phyloP scores from a whole-genome alignment of 2,329 filamentous ascomycete species.

The Clonostachys rhizophaga region DNA sequence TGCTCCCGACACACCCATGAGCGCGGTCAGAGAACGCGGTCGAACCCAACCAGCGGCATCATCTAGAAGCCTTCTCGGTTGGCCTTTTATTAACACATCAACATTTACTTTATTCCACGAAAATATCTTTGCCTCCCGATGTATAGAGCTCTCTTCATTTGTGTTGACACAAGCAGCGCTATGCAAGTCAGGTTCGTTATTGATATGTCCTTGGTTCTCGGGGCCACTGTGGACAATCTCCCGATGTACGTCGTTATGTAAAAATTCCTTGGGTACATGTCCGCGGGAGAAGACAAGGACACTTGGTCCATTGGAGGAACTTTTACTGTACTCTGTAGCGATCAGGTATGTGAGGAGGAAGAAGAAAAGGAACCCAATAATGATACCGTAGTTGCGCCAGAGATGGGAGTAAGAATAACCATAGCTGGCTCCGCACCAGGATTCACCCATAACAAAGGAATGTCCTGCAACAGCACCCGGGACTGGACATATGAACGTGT shows the following conservation, averaged over 20 bases:
- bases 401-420: slow-evolving; percentile 52
- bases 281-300: slow-evolving; percentile 70
- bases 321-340: slow-evolving; percentile 60
- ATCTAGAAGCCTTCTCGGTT: slow-evolving; percentile 59
- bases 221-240: slow-evolving; percentile 49
- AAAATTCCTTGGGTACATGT: slow-evolving; percentile 28
- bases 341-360: slow-evolving; percentile 58
- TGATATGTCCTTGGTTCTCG: slow-evolving; percentile 58
- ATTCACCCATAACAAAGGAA: slow-evolving; percentile 48
- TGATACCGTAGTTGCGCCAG: slow-evolving; percentile 69
- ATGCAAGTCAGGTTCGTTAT: slow-evolving; percentile 46
- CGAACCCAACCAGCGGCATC: slow-evolving; percentile 70
- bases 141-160: slow-evolving; percentile 53
- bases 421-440: slow-evolving; percentile 49
- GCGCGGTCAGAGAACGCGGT: slow-evolving; percentile 63
- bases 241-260: not conserved
- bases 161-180: slow-evolving; percentile 56
- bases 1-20: slow-evolving; percentile 46
- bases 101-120: slow-evolving; percentile 70
- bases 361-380: slow-evolving; percentile 59
- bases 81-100: slow-evolving; percentile 63
- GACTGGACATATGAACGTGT: slow-evolving; percentile 50
- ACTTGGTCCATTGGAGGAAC: slow-evolving; percentile 69
- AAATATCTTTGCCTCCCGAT: slow-evolving; percentile 50
- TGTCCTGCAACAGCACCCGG: slow-evolving; percentile 52